These are phyloP conservation scores for Aspergillus hiratsukae DNA, from an alignment of 2,329 filamentous ascomycete genomes.

Conservation along the genomic window DNA sequence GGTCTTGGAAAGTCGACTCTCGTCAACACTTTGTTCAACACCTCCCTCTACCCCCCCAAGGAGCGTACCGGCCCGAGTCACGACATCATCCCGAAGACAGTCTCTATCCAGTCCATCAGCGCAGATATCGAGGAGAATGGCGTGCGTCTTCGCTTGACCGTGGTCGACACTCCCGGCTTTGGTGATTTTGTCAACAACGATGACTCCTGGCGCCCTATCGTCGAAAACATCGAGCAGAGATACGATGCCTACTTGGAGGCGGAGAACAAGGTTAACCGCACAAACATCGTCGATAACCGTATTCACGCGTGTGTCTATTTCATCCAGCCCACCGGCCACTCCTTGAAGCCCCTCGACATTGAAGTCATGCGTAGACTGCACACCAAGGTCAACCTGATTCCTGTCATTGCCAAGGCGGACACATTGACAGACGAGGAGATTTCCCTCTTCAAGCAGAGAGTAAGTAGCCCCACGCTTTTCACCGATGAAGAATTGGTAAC, in stretches of 20 bases:
- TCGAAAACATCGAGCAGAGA: constrained; percentile 99
- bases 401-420: constrained; percentile 97
- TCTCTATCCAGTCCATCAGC: constrained; percentile 90
- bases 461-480: constrained; percentile 49
- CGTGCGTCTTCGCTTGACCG: constrained; percentile 89
- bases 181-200: constrained; percentile 99
- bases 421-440: constrained; percentile 98
- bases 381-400: constrained; percentile 99
- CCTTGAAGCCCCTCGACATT: constrained; percentile 95
- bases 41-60: constrained; percentile 95
- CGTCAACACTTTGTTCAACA: constrained; percentile 99
- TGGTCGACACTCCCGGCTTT: constrained; percentile 96
- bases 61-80: constrained; percentile 96
- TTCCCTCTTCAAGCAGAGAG: constrained; percentile 87
- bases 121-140: constrained; percentile 98
- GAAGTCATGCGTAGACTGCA: constrained; percentile 99
- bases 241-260: constrained; percentile 98
- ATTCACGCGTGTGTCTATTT: constrained; percentile 99
- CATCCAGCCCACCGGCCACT: constrained; percentile 97
- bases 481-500: constrained; percentile 4
- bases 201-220: constrained; percentile 97
- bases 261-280: constrained; percentile 99
- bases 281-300: constrained; percentile 99
- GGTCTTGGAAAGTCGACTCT: constrained; percentile 98
- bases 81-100: constrained; percentile 98